phyloP scores from a whole-genome alignment of 2,329 filamentous ascomycete species.

The Lasiodiplodia gonubiensis region DNA sequence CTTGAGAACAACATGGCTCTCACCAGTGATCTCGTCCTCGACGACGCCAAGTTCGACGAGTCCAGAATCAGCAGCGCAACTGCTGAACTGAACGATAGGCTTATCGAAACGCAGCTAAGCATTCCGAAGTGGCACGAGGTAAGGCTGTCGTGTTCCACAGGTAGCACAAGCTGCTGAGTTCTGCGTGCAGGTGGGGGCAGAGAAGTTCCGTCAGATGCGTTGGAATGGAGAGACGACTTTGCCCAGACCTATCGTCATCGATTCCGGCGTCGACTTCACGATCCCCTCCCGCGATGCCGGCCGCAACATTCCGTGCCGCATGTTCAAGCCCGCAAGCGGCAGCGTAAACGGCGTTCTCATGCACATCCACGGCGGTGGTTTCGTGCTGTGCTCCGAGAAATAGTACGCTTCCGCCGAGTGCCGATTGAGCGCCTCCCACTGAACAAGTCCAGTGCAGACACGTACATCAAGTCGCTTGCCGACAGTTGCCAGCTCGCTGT shows the following conservation, averaged over 20 bases:
- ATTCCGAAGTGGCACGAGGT: slow-evolving; percentile 27
- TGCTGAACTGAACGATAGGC: slow-evolving; percentile 12
- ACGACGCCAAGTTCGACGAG: slow-evolving; percentile 23
- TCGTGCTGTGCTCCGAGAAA: slow-evolving; percentile 50
- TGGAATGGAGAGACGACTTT: slow-evolving; percentile 60
- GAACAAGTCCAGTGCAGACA: slow-evolving; percentile 49
- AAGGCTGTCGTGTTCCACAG: slow-evolving; percentile 3
- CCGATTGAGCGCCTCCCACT: not conserved
- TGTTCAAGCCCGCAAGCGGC: slow-evolving; percentile 57
- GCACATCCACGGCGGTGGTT: slow-evolving; percentile 63
- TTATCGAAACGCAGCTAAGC: slow-evolving; percentile 2
- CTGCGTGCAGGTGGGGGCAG: slow-evolving; percentile 54
- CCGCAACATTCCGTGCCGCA: slow-evolving; percentile 58
- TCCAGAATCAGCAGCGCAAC: slow-evolving; percentile 11
- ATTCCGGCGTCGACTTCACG: slow-evolving; percentile 52
- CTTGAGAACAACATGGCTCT: slow-evolving; percentile 17
- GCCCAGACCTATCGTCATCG: slow-evolving; percentile 54
- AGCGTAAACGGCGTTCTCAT: slow-evolving; percentile 55
- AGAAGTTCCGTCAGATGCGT: slow-evolving; percentile 60
- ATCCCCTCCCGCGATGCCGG: slow-evolving; percentile 60
- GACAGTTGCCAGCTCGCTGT: slow-evolving; percentile 56
- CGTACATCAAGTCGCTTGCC: slow-evolving; percentile 57
- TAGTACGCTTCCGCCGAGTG: slow-evolving; percentile 40
- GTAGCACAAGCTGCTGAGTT: slow-evolving; percentile 15
- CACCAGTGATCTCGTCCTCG: slow-evolving; percentile 17